Percentiles rank a stretch among this genome's conserved stretches.
These are phyloP conservation scores for Raffaelea albimanens DNA, from an alignment of 2,329 filamentous ascomycete genomes.

Conservation along the genomic window DNA sequence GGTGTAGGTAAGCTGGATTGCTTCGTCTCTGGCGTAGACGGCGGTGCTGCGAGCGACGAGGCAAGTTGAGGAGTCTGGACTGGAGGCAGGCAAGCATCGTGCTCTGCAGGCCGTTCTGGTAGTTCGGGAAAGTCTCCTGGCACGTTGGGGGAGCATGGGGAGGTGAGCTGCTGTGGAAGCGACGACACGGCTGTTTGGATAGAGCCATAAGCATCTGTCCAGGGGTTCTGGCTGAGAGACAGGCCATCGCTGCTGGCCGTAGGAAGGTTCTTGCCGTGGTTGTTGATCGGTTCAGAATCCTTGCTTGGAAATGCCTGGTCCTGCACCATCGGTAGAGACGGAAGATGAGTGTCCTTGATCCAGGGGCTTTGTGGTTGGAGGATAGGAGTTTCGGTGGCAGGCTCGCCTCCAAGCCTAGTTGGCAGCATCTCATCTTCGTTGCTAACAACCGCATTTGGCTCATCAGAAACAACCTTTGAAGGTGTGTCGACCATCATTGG, in stretches of 20 bases:
- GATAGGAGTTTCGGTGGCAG: too few species aligned
- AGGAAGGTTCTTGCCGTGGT: too few species aligned
- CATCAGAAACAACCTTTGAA: too few species aligned
- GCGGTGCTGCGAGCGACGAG: slow-evolving; percentile 8
- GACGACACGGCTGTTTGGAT: too few species aligned
- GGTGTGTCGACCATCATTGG: not conserved
- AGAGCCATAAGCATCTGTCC: too few species aligned
- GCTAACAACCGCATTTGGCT: not conserved
- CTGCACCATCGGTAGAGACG: too few species aligned
- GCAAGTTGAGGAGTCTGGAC: not conserved
- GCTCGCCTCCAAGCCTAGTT: too few species aligned
- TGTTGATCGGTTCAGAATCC: too few species aligned
- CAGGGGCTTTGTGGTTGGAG: too few species aligned
- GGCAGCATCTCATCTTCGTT: not conserved
- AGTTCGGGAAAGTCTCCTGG: not conserved
- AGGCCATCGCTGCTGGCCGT: too few species aligned
- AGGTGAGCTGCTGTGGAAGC: slow-evolving; percentile 1
- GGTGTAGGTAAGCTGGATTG: slow-evolving; percentile 28
- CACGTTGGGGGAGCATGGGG: slow-evolving; percentile 4
- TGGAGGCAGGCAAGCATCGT: not conserved
- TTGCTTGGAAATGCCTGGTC: too few species aligned
- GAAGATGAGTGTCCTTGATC: too few species aligned
- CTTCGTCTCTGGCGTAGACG: slow-evolving; percentile 19
- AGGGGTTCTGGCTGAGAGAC: slow-evolving; percentile 10
- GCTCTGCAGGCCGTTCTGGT: not conserved